These are phyloP conservation scores for Giardia muris DNA, from an alignment of 208 protist genomes.

Conservation along the genomic window DNA sequence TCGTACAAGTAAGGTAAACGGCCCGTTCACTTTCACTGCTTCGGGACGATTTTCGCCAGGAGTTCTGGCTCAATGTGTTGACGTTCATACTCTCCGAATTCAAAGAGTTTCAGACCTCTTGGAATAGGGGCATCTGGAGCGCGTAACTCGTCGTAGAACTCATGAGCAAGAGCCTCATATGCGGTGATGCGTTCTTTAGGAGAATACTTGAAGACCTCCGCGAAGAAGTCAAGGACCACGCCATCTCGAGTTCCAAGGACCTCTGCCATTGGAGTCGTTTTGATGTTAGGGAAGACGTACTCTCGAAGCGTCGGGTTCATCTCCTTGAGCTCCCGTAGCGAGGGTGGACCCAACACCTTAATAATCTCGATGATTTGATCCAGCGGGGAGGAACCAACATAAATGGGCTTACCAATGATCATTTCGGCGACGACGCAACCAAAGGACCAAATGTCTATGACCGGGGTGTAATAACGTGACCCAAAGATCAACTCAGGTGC, in stretches of 20 bases:
- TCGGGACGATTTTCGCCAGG: neutral
- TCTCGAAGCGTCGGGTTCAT: slow-evolving; percentile 73
- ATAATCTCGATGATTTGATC: slow-evolving; percentile 50
- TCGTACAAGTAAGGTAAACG: too few relatives aligned
- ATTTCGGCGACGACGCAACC: slow-evolving; percentile 51
- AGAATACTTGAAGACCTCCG: slow-evolving; percentile 24
- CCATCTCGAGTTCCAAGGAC: slow-evolving; percentile 38
- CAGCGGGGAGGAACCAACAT: slow-evolving; percentile 41
- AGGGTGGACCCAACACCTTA: slow-evolving; percentile 42
- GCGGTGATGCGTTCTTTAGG: slow-evolving; percentile 19
- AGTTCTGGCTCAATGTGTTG: neutral
- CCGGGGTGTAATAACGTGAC: slow-evolving; percentile 40
- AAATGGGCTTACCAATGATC: slow-evolving; percentile 41
- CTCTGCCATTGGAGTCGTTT: slow-evolving; percentile 71
- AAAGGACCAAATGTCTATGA: slow-evolving; percentile 50
- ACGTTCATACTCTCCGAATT: neutral
- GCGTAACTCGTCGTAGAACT: slow-evolving; percentile 32
- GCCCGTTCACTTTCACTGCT: too few relatives aligned
- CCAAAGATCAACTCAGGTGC: slow-evolving; percentile 53
- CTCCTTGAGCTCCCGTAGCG: slow-evolving; percentile 57
- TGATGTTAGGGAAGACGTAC: slow-evolving; percentile 68
- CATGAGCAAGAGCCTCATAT: neutral
- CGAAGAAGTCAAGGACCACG: slow-evolving; percentile 20
- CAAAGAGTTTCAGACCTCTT: neutral
- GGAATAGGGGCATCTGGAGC: neutral